These are phyloP conservation scores for Thalassiosira profunda DNA, from an alignment of 108 stramenopile species.

Conservation along the genomic window DNA sequence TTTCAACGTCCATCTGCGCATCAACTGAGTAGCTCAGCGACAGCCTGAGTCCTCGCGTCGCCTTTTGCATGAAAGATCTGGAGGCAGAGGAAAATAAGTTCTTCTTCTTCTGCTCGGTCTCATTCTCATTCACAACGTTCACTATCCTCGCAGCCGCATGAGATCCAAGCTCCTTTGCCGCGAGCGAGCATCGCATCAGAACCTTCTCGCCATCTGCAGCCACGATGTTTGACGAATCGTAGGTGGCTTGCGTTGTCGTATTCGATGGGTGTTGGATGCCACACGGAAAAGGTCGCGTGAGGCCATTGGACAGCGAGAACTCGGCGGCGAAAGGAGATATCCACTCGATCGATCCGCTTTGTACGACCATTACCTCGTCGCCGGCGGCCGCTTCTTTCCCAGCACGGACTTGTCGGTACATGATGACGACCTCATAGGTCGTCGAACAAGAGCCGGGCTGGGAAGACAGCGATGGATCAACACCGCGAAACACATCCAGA, in stretches of 20 bases:
- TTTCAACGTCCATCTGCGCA: slow-evolving; percentile 25
- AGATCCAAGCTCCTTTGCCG: slow-evolving; percentile 38
- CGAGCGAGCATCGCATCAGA: slow-evolving; percentile 52
- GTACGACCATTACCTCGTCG: slow-evolving; percentile 63
- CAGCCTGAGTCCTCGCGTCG: slow-evolving; percentile 53
- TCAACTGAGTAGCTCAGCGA: slow-evolving; percentile 54
- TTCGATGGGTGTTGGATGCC: slow-evolving; percentile 71
- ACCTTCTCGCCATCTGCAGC: slow-evolving; percentile 64
- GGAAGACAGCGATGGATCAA: slow-evolving; percentile 10
- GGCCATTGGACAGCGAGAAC: slow-evolving; percentile 40
- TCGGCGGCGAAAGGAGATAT: slow-evolving; percentile 59
- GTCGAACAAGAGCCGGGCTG: slow-evolving; percentile 18
- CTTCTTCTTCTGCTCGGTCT: slow-evolving; percentile 14
- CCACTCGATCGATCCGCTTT: slow-evolving; percentile 61
- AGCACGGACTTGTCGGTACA: slow-evolving; percentile 32
- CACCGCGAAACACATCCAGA: slow-evolving; percentile 74
- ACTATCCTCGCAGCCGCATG: slow-evolving; percentile 47
- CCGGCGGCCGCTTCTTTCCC: slow-evolving; percentile 19
- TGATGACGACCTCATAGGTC: slow-evolving; percentile 19
- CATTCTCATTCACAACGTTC: slow-evolving; percentile 50
- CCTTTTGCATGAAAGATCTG: slow-evolving; percentile 5
- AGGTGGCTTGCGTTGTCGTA: slow-evolving; percentile 4
- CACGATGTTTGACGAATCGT: slow-evolving; percentile 36
- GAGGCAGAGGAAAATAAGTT: slow-evolving; percentile 22
- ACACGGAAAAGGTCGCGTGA: slow-evolving; percentile 53